These are phyloP conservation scores for Acacia acuminata DNA, from an alignment of 306 rosid genomes.

Conservation along the genomic window DNA sequence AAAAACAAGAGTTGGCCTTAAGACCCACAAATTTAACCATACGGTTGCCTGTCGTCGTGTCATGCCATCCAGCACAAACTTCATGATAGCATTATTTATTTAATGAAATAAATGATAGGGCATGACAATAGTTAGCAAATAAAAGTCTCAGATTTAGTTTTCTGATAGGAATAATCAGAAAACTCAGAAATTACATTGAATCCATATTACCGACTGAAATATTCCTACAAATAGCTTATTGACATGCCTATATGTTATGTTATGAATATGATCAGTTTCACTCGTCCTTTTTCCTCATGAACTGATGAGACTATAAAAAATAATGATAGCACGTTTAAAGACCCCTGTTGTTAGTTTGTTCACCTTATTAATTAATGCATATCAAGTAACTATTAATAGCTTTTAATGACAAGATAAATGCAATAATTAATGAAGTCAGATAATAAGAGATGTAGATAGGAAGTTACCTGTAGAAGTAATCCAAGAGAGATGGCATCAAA, in stretches of 20 bases:
- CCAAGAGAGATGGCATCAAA: slow-evolving; percentile 69
- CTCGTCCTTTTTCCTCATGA: not conserved
- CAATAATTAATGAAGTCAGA: slow-evolving; percentile 1
- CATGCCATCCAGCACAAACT: not conserved
- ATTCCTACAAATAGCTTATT: not conserved
- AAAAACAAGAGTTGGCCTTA: no score
- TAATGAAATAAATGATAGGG: not conserved
- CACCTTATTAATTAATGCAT: slow-evolving; percentile 17
- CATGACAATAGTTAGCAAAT: not conserved
- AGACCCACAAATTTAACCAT: not conserved
- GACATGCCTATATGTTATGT: not conserved
- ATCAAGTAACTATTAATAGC: slow-evolving; percentile 34
- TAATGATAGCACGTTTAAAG: not conserved
- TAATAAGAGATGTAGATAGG: not conserved
- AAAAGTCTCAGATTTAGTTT: not conserved
- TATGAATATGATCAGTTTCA: not conserved
- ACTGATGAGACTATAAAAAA: not conserved
- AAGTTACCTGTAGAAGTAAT: slow-evolving; percentile 58
- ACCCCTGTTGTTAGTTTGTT: not conserved
- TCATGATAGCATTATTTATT: not conserved
- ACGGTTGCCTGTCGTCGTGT: not conserved
- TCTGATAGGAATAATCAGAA: not conserved
- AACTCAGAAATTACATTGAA: no score
- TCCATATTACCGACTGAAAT: not conserved
- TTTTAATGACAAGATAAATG: slow-evolving; percentile 20